Conservation (phyloP, 2,329 filamentous ascomycete genomes). For the Claviceps digitariae region DNA sequence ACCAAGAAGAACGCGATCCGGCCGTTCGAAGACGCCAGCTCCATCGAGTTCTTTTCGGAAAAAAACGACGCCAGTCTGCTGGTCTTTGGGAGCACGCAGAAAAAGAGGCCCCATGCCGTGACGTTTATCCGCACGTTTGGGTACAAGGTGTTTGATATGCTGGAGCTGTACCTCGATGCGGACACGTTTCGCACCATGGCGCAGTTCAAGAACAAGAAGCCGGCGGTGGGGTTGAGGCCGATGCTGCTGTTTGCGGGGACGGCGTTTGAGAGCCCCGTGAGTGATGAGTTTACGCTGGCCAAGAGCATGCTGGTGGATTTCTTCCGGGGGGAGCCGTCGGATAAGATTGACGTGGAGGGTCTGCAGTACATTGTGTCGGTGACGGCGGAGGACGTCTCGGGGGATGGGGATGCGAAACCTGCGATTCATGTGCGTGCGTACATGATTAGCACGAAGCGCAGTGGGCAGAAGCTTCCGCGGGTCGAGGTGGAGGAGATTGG, state of each 20-base stretch:
- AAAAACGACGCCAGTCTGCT: conserved; percentile 90
- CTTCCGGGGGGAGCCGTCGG: conserved; percentile 63
- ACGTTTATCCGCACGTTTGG: conserved; percentile 74
- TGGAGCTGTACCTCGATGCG: conserved; percentile 74
- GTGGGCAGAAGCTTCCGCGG: conserved; percentile 72
- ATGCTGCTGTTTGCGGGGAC: conserved; percentile 85
- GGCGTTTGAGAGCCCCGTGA: conserved; percentile 69
- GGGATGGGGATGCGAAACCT: conserved; percentile 35
- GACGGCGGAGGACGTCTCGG: conserved; percentile 51
- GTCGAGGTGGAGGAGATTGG: conserved; percentile 95
- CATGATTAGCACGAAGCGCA: conserved; percentile 72
- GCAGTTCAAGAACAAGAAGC: conserved; percentile 65
- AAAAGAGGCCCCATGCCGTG: conserved; percentile 89
- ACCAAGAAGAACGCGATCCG: conserved; percentile 94
- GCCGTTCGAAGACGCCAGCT: conserved; percentile 81
- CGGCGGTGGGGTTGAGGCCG: conserved; percentile 72
- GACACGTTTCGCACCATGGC: conserved; percentile 54
- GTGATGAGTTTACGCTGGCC: conserved; percentile 68
- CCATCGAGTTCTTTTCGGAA: conserved; percentile 86
- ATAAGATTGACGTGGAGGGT: conserved; percentile 87
- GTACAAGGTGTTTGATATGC: conserved; percentile 85
- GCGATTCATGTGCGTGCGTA: conserved; percentile 63
- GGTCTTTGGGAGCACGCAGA: conserved; percentile 72
- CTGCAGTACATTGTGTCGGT: conserved; percentile 82
- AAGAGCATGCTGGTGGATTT: conserved; percentile 84